Percentiles rank a stretch among this genome's conserved stretches.
phyloP scores from a whole-genome alignment of 805 yeast species.

The Suhomyces sp. region DNA sequence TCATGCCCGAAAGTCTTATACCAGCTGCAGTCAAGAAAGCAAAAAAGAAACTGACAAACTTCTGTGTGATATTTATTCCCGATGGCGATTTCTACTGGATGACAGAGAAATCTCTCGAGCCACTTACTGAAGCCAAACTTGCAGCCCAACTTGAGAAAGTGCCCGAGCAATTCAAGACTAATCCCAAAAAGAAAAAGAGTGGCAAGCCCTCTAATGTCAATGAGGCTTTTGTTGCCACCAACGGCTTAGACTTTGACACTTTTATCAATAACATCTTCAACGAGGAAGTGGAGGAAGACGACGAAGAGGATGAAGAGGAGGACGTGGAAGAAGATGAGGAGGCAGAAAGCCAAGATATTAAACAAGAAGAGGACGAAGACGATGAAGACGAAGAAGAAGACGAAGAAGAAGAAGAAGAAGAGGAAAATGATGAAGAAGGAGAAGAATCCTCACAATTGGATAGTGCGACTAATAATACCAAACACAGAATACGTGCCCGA shows the following conservation, averaged over 20 bases:
- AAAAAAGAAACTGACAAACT: constrained; percentile 33
- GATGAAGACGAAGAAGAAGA: constrained; percentile 8
- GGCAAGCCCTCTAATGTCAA: constrained; percentile 30
- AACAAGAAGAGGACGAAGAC: constrained; percentile 9
- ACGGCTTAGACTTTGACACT: constrained; percentile 33
- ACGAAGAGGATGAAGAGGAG: constrained; percentile 20
- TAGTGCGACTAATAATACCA: constrained; percentile 1
- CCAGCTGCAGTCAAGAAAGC: constrained; percentile 35
- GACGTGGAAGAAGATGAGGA: constrained; percentile 14
- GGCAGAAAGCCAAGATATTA: constrained; percentile 5
- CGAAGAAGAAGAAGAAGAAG: constrained; percentile 5
- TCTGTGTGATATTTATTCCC: constrained; percentile 45
- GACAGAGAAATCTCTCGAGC: constrained; percentile 36
- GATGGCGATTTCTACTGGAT: constrained; percentile 47
- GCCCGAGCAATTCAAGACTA: constrained; percentile 22
- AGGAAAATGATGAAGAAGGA: constrained; percentile 1
- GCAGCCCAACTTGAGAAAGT: constrained; percentile 26
- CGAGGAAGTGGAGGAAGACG: constrained; percentile 19
- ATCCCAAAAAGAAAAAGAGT: constrained; percentile 17
- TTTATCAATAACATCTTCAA: constrained; percentile 31
- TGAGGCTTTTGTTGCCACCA: constrained; percentile 39
- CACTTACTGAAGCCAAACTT: constrained; percentile 28
- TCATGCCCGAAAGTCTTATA: constrained; percentile 38
- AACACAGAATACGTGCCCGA: constrained; percentile 8
- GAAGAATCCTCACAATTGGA: constrained; percentile 2